Conservation (phyloP, 2,329 filamentous ascomycete species). For the Venturia carpophila region DNA sequence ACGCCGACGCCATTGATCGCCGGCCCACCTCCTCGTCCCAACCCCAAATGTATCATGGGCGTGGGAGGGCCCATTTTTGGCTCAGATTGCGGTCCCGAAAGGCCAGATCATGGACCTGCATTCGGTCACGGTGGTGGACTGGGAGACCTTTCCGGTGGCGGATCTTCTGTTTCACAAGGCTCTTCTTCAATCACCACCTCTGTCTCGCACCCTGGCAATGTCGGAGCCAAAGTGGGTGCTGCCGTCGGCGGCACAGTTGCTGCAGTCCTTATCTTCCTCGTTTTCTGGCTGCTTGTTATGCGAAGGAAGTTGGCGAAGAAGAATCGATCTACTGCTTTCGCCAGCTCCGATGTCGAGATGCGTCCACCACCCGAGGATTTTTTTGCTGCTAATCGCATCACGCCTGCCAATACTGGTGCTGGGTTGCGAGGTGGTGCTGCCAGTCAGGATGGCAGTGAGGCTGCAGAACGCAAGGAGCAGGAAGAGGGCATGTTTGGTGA, state of each 20-base stretch:
- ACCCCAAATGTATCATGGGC: neutral
- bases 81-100: neutral
- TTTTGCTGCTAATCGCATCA: neutral
- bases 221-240: neutral
- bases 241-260: neutral
- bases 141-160: neutral
- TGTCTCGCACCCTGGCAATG: neutral
- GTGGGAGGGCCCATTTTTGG: neutral
- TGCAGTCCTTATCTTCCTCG: neutral
- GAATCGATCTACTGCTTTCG: conserved; percentile 3
- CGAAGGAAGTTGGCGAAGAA: neutral
- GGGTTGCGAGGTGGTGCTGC: neutral
- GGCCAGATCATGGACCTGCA: neutral
- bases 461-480: neutral
- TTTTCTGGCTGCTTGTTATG: neutral
- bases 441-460: neutral
- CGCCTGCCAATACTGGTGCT: neutral
- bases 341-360: neutral
- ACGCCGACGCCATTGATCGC: neutral
- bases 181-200: neutral
- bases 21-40: neutral
- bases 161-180: neutral
- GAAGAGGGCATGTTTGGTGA: neutral
- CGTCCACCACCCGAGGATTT: neutral
- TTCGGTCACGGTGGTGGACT: neutral